A percentile compares a stretch with the other conserved stretches of the same genome.
Evolutionary conservation across 306 rosid species (phyloP).

Genomic region (Parietaria judaica): DNA sequence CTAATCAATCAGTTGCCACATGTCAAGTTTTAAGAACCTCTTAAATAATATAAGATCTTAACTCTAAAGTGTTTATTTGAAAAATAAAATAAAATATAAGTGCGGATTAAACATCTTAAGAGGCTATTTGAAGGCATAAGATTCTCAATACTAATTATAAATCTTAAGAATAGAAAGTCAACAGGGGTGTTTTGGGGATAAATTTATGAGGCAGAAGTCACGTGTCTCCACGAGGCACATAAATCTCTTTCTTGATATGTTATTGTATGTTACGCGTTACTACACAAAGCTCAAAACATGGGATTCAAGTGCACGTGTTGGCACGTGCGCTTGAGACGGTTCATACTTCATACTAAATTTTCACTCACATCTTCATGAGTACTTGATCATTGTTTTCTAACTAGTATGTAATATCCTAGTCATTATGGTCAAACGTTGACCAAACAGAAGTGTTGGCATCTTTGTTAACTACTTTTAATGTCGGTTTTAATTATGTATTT

Average conservation of each 20-base stretch:
- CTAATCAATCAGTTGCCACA: too few species aligned
- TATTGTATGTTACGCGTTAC: too few species aligned
- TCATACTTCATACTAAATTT: slow-evolving; percentile 16
- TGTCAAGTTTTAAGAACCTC: too few species aligned
- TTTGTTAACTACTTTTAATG: neutral
- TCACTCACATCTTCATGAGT: neutral
- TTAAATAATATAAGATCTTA: too few species aligned
- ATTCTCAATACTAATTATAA: too few species aligned
- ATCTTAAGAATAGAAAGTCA: too few species aligned
- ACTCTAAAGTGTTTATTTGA: too few species aligned
- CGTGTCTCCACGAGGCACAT: slow-evolving; percentile 34
- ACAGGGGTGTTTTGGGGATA: slow-evolving; percentile 1
- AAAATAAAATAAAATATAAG: too few species aligned
- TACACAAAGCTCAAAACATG: neutral
- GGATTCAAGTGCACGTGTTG: slow-evolving; percentile 32
- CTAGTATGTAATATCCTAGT: neutral
- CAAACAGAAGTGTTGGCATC: neutral
- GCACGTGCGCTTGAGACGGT: slow-evolving; percentile 32
- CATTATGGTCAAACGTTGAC: slow-evolving; percentile 12
- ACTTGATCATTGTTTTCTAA: too few species aligned
- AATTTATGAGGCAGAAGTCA: slow-evolving; percentile 7
- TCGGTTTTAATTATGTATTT: neutral
- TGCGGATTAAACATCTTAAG: too few species aligned
- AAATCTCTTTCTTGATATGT: neutral
- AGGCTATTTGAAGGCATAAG: too few species aligned